phyloP scores from a whole-genome alignment of 345 rosid genomes.

The Gossypium herbaceum region DNA sequence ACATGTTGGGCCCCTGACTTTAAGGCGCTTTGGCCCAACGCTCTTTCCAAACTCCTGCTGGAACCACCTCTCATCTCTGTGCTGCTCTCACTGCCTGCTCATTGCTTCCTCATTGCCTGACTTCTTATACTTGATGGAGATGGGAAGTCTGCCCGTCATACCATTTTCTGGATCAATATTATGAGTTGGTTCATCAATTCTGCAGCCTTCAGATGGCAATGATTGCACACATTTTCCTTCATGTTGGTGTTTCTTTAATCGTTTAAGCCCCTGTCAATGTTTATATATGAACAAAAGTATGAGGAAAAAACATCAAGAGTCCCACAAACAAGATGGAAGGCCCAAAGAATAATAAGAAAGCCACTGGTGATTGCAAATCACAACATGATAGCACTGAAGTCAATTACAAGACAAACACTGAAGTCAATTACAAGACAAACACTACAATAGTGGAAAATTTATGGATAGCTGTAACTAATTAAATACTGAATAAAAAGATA shows the following conservation, averaged over 20 bases:
- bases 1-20: constrained; percentile 50
- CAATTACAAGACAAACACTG: background rate
- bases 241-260: constrained; percentile 51
- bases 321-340: background rate
- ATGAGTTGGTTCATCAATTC: constrained; percentile 29
- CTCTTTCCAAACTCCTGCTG: constrained; percentile 33
- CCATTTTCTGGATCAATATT: constrained; percentile 18
- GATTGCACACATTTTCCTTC: constrained; percentile 36
- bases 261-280: constrained; percentile 43
- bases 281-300: background rate
- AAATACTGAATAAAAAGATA: background rate
- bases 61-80: constrained; percentile 28
- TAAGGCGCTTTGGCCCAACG: constrained; percentile 56
- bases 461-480: background rate
- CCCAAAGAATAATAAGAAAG: background rate
- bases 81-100: constrained; percentile 31
- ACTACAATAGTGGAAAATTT: background rate
- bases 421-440: background rate
- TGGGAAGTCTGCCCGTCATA: constrained; percentile 36
- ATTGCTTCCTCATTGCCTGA: constrained; percentile 25
- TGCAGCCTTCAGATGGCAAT: constrained; percentile 19
- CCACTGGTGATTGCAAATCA: background rate
- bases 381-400: background rate
- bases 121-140: constrained; percentile 49
- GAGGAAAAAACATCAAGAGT: background rate